These are phyloP conservation scores for Aspergillus sp. DNA, from an alignment of 2,329 filamentous ascomycete genomes.

Conservation along the genomic window DNA sequence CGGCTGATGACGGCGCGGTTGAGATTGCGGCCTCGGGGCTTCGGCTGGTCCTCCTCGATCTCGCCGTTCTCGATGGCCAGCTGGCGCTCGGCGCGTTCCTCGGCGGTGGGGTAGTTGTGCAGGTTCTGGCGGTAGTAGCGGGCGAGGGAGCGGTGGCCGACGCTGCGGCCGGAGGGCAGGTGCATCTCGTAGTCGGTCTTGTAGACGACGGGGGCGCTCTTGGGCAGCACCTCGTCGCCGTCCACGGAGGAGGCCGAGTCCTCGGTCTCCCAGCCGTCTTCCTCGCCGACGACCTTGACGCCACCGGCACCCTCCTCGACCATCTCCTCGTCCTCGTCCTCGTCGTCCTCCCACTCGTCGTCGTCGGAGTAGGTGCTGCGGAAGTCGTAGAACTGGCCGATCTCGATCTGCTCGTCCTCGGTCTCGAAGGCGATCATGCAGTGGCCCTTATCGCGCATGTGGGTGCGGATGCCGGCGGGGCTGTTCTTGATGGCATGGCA, in stretches of 20 bases:
- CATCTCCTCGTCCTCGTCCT: conserved; percentile 54
- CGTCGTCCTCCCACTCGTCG: conserved; percentile 64
- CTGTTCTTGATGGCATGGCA: conserved; percentile 82
- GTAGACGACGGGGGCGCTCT: conserved; percentile 73
- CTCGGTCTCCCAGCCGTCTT: conserved; percentile 87
- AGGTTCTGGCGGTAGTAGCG: conserved; percentile 93
- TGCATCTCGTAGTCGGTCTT: conserved; percentile 93
- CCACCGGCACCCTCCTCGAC: conserved; percentile 58
- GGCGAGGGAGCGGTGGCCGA: conserved; percentile 84
- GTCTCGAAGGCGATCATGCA: conserved; percentile 93
- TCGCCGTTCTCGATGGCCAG: conserved; percentile 56
- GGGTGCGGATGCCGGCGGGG: conserved; percentile 79
- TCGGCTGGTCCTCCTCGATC: conserved; percentile 50
- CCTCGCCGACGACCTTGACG: conserved; percentile 62
- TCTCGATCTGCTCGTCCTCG: conserved; percentile 86
- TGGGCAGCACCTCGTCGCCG: conserved; percentile 78
- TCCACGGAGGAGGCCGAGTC: conserved; percentile 84
- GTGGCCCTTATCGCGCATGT: conserved; percentile 96
- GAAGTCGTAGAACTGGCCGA: conserved; percentile 98
- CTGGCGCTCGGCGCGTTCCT: conserved; percentile 68
- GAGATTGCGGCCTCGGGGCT: conserved; percentile 33
- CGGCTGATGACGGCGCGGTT: conserved; percentile 63
- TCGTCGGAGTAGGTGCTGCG: conserved; percentile 89
- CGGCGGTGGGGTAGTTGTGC: conserved; percentile 74
- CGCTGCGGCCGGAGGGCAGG: conserved; percentile 82